These are phyloP conservation scores for Skeletonema menzelii DNA, from an alignment of 108 stramenopile genomes.

Conservation along the genomic window DNA sequence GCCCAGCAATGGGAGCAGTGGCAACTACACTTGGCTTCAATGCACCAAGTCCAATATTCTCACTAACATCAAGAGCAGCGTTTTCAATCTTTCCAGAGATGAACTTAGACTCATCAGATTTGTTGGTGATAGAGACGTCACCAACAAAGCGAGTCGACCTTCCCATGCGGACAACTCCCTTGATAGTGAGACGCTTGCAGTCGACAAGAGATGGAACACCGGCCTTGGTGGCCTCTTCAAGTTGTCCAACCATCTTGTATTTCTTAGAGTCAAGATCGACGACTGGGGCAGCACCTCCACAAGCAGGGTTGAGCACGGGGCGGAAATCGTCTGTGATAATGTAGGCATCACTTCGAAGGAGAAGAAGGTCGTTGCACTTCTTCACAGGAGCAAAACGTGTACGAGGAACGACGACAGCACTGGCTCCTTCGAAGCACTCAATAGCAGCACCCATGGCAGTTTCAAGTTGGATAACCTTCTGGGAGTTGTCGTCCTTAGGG, in stretches of 20 bases:
- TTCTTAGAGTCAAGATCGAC: slow-evolving; percentile 93
- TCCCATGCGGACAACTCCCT: slow-evolving; percentile 88
- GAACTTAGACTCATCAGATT: slow-evolving; percentile 87
- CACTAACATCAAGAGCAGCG: slow-evolving; percentile 88
- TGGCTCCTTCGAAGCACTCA: slow-evolving; percentile 94
- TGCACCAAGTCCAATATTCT: slow-evolving; percentile 81
- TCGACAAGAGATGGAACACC: slow-evolving; percentile 93
- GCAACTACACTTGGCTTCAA: slow-evolving; percentile 76
- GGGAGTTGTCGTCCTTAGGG: slow-evolving; percentile 94
- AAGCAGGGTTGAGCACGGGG: slow-evolving; percentile 89
- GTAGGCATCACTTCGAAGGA: slow-evolving; percentile 97
- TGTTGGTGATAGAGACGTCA: slow-evolving; percentile 85
- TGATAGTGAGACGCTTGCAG: slow-evolving; percentile 88
- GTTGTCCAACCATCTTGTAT: slow-evolving; percentile 93
- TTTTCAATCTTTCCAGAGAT: slow-evolving; percentile 84
- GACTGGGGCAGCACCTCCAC: slow-evolving; percentile 83
- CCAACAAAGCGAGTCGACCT: slow-evolving; percentile 90
- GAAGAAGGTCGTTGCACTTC: slow-evolving; percentile 97
- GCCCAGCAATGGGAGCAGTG: slow-evolving; percentile 94
- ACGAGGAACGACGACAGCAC: slow-evolving; percentile 94
- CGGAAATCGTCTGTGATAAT: slow-evolving; percentile 80
- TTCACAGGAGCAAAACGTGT: slow-evolving; percentile 99
- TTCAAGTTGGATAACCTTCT: slow-evolving; percentile 95
- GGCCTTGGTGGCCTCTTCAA: slow-evolving; percentile 86
- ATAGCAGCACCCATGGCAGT: slow-evolving; percentile 99